Evolutionary conservation across 2,329 filamentous ascomycete species (phyloP), one percentile per base, ranked within the genome.

Genomic region (Verticillium nonalfalfae): DNA sequence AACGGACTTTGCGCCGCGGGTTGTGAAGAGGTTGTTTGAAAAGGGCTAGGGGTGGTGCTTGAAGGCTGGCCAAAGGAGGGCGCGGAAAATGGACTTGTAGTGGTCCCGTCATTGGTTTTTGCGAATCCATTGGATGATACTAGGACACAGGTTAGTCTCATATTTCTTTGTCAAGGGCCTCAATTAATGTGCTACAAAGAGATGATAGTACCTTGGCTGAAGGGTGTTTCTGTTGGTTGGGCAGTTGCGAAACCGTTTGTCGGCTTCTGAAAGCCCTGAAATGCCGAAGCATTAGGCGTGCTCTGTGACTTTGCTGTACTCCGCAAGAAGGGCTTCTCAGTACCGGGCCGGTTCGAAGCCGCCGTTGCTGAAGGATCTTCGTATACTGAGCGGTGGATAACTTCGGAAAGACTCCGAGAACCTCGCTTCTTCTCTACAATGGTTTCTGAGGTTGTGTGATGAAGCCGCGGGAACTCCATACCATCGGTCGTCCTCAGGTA

Each of bases 361-460:
- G 21, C 21, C 15, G 56, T 21, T n/a, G 36, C 26, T 38, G 60
- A 63, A 4, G 65, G 35, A 36, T 78, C 73, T 64, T 81, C 79
- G 58, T 75, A 84, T 11, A 86, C 74, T 1, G 83, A 87, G 38
- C 75, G 73, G 66, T 85, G 82, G 35, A 89, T 85, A 26, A 86
- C 74, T 33, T 83, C 75, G 2, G 84, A 78, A 2, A 89, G 73
- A 11, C 81, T 72, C 56, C 76, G 77, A 11, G 73, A 71, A 6
- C 79, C 79, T 33, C 86, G 82, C 70, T 89, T 89, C 57, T 75
- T 75, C 71, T 89, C 86, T 7, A 89, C 86, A 15, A 89, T 69
- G 6, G 66, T 70, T 11, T 76, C 74, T 1, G 86, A 88, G 64
- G 83, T 85, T 15, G 81, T 74, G 65, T 88, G 85, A 35, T 77